A percentile compares a stretch with the other conserved stretches of the same genome.
phyloP scores from a whole-genome alignment of 2,329 filamentous ascomycete species.

The Bisporella sp. region DNA sequence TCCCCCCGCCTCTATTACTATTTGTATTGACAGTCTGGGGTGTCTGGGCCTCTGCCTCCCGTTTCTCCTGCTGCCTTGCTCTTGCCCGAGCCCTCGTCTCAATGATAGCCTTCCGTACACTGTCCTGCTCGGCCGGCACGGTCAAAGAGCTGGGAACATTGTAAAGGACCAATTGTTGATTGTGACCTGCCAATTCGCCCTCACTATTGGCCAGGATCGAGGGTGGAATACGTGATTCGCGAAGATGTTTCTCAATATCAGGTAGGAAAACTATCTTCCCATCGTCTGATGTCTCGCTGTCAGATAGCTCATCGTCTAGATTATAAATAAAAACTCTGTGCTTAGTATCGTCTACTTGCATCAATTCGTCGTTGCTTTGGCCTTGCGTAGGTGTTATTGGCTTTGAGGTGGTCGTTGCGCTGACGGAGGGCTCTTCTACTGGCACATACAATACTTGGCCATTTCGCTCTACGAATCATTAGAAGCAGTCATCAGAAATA shows the following conservation, averaged over 20 bases:
- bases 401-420: slow-evolving; percentile 10
- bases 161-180: slow-evolving; percentile 74
- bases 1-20: slow-evolving; percentile 7
- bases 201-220: slow-evolving; percentile 55
- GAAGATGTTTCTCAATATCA: slow-evolving; percentile 77
- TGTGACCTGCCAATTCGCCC: slow-evolving; percentile 47
- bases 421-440: slow-evolving; percentile 42
- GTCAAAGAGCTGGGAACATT: slow-evolving; percentile 69
- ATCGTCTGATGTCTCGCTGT: slow-evolving; percentile 50
- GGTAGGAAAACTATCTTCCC: slow-evolving; percentile 70
- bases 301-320: slow-evolving; percentile 78
- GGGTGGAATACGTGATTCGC: slow-evolving; percentile 54
- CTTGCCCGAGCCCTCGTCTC: slow-evolving; percentile 67
- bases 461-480: slow-evolving; percentile 44
- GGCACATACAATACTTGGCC: slow-evolving; percentile 60
- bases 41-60: slow-evolving; percentile 15
- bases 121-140: slow-evolving; percentile 67
- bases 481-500: slow-evolving; percentile 2
- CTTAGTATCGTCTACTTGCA: slow-evolving; percentile 80
- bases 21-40: not conserved
- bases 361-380: slow-evolving; percentile 45
- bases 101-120: slow-evolving; percentile 74
- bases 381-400: slow-evolving; percentile 11
- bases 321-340: slow-evolving; percentile 88
- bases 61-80: slow-evolving; percentile 45